These are phyloP conservation scores for Calycina herbarum DNA, from an alignment of 2,329 filamentous ascomycete genomes.

Conservation along the genomic window DNA sequence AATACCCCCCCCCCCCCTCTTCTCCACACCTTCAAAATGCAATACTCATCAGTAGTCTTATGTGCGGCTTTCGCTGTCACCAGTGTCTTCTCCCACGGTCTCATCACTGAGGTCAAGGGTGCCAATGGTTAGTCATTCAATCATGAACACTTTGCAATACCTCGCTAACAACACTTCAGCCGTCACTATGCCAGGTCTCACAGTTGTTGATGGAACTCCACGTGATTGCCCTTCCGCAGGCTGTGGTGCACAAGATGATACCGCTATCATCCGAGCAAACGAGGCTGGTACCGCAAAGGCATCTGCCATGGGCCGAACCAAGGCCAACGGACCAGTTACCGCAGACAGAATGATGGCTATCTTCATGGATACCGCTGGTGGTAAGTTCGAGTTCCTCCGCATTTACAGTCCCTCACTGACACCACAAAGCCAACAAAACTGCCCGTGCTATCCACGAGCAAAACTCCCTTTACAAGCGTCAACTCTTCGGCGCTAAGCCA, in stretches of 20 bases:
- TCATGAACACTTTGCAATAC: not conserved
- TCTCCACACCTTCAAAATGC: conserved; percentile 39
- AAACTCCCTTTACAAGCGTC: conserved; percentile 48
- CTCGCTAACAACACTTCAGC: conserved; percentile 14
- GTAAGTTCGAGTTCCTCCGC: conserved; percentile 13
- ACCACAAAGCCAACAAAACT: conserved; percentile 40
- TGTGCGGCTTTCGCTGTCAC: conserved; percentile 44
- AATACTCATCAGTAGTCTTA: conserved; percentile 44
- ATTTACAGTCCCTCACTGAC: not conserved
- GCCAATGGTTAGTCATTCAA: conserved; percentile 48
- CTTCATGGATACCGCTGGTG: conserved; percentile 56
- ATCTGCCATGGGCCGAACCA: conserved; percentile 62
- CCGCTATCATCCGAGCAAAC: conserved; percentile 64
- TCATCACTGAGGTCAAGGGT: conserved; percentile 54
- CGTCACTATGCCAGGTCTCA: conserved; percentile 62
- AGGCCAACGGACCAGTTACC: conserved; percentile 56
- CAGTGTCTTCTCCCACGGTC: conserved; percentile 54
- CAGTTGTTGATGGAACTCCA: conserved; percentile 64
- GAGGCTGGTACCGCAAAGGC: conserved; percentile 58
- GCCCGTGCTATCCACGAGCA: conserved; percentile 75
- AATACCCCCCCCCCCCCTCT: not conserved
- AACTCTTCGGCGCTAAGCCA: conserved; percentile 29
- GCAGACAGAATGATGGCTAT: conserved; percentile 55
- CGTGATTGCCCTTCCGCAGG: conserved; percentile 62
- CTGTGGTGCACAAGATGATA: conserved; percentile 68